phyloP scores from a whole-genome alignment of 139 green algal species.

The Chlorella ohadii region DNA sequence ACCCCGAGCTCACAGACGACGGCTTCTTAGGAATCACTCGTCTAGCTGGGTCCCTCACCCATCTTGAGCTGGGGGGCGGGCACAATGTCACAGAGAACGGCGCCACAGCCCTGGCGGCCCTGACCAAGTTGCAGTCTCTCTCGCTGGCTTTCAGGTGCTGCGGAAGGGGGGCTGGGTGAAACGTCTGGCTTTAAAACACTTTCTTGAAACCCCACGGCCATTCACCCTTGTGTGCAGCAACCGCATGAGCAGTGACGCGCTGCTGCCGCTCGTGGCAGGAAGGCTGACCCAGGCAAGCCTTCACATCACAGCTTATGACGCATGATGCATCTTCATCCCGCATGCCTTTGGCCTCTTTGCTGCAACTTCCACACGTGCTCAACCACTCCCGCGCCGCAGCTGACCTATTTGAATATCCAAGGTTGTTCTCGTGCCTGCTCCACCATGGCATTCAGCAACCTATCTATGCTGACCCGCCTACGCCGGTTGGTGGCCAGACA shows the following conservation, averaged over 20 bases:
- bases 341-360: neutral
- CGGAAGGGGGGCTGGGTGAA: too few species aligned
- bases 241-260: neutral
- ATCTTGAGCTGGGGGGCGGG: neutral
- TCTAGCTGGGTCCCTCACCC: neutral
- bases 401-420: neutral
- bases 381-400: neutral
- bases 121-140: neutral
- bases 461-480: neutral
- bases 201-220: neutral
- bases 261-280: neutral
- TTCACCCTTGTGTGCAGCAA: neutral
- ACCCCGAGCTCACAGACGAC: neutral
- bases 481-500: neutral
- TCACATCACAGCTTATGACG: too few species aligned
- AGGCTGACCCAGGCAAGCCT: neutral
- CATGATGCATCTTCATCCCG: neutral
- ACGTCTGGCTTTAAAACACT: too few species aligned
- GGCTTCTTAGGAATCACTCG: neutral
- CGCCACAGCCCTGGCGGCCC: neutral
- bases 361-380: neutral
- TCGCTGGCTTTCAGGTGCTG: neutral
- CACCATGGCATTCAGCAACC: neutral
- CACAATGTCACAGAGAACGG: neutral
- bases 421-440: neutral